Evolutionary conservation across 2,329 filamentous ascomycete genomes (phyloP), one percentile per base, ranked within the genome.

Genomic region (Zymoseptoria ardabiliae): DNA sequence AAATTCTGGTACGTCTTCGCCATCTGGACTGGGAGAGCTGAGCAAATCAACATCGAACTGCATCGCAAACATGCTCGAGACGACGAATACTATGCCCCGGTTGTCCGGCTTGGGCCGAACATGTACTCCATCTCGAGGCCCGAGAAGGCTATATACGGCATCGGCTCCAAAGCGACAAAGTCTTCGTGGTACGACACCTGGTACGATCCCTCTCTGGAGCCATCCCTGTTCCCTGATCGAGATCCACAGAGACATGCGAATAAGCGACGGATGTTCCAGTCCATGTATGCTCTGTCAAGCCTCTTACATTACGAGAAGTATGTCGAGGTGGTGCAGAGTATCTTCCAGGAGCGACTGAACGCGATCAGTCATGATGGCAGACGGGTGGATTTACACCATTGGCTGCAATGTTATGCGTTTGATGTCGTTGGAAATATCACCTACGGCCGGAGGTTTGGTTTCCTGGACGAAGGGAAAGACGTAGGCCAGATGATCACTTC

Each of bases 351-450:
- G 19, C 51, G 58, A 11, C 56, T 70, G 10, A 30, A 55, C 7
- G 63, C 62, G 22, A 59, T 65, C 41, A 55, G 57, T 2, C 13
- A 52, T 3, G 56, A 53, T n/a, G 58, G 62, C 21, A 30, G 54
- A n/a, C 49, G 30, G 3, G 60, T 67, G 25, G 49, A 67, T 54
- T 55, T 69, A 56, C 57, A 61, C 41, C 57, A 67, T 30, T 66
- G 63, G 63, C 53, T 67, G 10, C 66, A 67, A 50, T 76, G 72
- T 58, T 77, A 75, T 28, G 75, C 75, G 0, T 76, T 77, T 56
- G 75, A 77, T 55, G 74, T 77, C 1, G 74, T 76, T 25, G 71
- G 70, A 0, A 60, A 68, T 22, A 73, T 77, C 41, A 77, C 74
- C 7, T 66, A 63, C 25, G 57, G 66, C 9, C 69, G 68, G 23